Evolutionary conservation across 176 grass and related monocot genomes (phyloP).

Genomic region (Melocanna baccifera): DNA sequence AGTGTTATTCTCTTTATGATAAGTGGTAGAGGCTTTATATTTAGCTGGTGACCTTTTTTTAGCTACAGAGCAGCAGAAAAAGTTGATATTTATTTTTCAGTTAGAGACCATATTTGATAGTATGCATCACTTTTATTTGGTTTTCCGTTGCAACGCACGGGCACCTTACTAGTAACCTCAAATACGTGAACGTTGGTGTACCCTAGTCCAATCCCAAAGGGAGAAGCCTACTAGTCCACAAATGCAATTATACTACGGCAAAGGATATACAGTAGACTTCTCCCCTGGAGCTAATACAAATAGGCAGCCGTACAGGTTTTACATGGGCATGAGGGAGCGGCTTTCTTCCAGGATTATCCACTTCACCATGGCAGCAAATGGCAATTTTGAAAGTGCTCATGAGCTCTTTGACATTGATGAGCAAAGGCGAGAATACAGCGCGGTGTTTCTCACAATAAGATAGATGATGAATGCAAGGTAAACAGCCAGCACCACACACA

Average conservation of each 20-base stretch:
- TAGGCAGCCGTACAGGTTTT: constrained; percentile 26
- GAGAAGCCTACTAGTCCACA: constrained; percentile 27
- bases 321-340: not conserved
- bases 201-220: constrained; percentile 14
- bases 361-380: constrained; percentile 1
- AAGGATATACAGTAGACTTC: constrained; percentile 24
- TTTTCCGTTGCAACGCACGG: no score
- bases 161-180: no score
- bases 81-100: no score
- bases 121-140: no score
- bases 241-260: constrained; percentile 31
- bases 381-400: constrained; percentile 26
- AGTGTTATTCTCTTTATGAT: no score
- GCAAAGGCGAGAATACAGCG: constrained; percentile 49
- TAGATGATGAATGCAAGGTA: constrained; percentile 78
- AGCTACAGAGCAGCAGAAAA: no score
- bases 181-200: not conserved
- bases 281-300: constrained; percentile 27
- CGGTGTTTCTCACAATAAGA: constrained; percentile 57
- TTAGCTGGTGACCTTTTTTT: no score
- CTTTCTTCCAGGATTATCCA: constrained; percentile 19
- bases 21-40: no score
- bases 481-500: constrained; percentile 45
- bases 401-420: constrained; percentile 51
- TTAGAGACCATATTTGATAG: no score